Base-by-base conservation (phyloP, 2,329 filamentous ascomycete genomes). In the Fusarium zealandicum region DNA sequence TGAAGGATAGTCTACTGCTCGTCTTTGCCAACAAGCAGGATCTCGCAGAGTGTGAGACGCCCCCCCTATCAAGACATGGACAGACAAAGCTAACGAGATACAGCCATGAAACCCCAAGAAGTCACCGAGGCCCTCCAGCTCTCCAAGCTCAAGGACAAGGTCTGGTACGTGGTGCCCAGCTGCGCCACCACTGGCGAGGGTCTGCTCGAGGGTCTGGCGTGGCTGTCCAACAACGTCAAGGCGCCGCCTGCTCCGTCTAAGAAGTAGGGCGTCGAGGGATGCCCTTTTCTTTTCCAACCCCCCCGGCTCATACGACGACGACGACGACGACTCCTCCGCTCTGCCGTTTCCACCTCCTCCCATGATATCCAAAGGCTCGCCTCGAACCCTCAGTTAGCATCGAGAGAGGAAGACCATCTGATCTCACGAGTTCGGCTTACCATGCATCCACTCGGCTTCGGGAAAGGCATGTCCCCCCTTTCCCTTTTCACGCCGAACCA, bases 1-100 rank as follows among this genome's bases (percentile, higher is more conserved):
- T 98, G 87, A 93, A 95, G 79, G 93, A 98, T 72, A 93, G 92
- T 58, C 82, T 98, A 68, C 80, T 99, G 67, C 80, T 98, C 57
- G 93, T 99, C 35, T 98, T 99, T 75, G 95, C 95, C 71, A 99
- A 99, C 82, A 99, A 99, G 85, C 95, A 98, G 79, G 95, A 99
- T 85, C 81, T 98, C 67, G 82, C 84, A 54, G 90, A 91, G 72
- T 87, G 91, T 90, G 77, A 51, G 81, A 11, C 14, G 53, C 17
- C 20, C 36, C 13, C 20, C 31, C 18, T 33, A 5, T 18, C 16
- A 39, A 35, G 6, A 40, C 12, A 12, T 13, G 28, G 5, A 4
- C 28, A 5, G 12, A 12, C 12, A 7, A 10, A 14, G 27, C 37
- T 53, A 54, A 63, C 16, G 3, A 30, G 3, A 16, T 20, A n/a